Base-by-base conservation (phyloP, 768 basidiomycete genomes). In the Tubosaeta sp. region DNA sequence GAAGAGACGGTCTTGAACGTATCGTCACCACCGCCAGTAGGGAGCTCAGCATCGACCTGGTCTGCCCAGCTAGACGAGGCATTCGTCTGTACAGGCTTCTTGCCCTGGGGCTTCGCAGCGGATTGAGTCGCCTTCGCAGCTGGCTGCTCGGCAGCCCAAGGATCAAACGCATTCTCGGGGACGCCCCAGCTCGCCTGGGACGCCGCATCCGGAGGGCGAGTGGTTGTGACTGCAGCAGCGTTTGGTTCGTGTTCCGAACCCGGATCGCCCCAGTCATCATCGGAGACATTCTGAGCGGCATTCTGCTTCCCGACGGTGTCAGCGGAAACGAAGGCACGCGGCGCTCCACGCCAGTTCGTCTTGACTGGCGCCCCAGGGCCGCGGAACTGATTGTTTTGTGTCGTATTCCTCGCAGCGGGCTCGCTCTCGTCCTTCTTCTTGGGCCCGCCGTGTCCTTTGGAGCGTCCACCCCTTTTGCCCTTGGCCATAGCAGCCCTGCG, bases 341-440 rank as follows among this genome's bases (percentile, higher is more conserved):
- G 64, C 12, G 55, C 34, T 0, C 66, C 64, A 5, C 64, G 64
- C 67, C 67, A 68, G 34, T 62, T 68, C 1, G 60, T 68, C 57
- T 43, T 70, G 44, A 68, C 62, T 2, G 66, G 62, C 3, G 64
- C 68, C 10, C 68, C 67, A 10, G 65, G 52, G 25, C 68, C 67
- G 16, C 65, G 57, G 57, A 66, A 68, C 6, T 43, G 51, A 22
- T 33, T 50, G 53, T 46, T 51, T 14, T 54, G 59, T 22, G 16
- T 19, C 34, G 43, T 9, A 22, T 45, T 53, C 49, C 1, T 53
- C n/a, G 22, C 43, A 11, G 27, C 10, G 17, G 42, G 3, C 34
- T 52, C 49, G 6, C 48, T 31, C 9, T 53, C 54, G 27, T 38
- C 48, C 1, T 51, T 46, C 38, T 45, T 64, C 53, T 46, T 66